Conservation (phyloP, 306 rosid species). For the Citrullus mucosospermus region DNA sequence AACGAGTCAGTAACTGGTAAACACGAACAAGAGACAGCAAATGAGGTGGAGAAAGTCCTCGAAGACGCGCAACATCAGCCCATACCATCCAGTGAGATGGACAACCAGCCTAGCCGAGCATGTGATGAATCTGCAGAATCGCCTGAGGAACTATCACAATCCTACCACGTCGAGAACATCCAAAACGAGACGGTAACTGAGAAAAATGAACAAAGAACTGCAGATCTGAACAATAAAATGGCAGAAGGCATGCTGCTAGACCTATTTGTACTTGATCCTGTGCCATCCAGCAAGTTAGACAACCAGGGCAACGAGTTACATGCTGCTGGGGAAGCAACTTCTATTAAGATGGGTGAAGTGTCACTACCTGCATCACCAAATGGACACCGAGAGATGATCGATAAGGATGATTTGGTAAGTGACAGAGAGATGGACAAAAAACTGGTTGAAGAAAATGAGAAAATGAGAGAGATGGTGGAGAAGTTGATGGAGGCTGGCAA, state of each 20-base stretch:
- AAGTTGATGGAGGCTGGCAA: constrained; percentile 54
- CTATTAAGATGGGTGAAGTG: not conserved
- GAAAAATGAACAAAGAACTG: not conserved
- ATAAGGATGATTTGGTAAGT: not conserved
- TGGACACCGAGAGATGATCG: not conserved
- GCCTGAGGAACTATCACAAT: not conserved
- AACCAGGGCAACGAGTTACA: not conserved
- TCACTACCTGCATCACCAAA: not conserved
- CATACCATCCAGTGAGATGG: not conserved
- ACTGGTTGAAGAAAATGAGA: constrained; percentile 41
- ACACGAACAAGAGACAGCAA: not conserved
- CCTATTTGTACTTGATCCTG: not conserved
- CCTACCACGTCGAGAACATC: not conserved
- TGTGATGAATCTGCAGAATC: not conserved
- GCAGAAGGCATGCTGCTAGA: not conserved
- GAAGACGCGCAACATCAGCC: not conserved
- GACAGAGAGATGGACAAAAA: constrained; percentile 7
- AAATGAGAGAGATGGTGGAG: constrained; percentile 38
- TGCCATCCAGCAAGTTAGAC: not conserved
- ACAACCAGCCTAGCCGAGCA: not conserved
- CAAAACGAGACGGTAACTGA: not conserved
- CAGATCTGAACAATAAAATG: not conserved
- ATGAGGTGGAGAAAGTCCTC: not conserved
- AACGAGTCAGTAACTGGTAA: not conserved
- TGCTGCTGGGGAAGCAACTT: not conserved